phyloP scores from a whole-genome alignment of 805 yeast species.

The Suhomyces canberraensis region DNA sequence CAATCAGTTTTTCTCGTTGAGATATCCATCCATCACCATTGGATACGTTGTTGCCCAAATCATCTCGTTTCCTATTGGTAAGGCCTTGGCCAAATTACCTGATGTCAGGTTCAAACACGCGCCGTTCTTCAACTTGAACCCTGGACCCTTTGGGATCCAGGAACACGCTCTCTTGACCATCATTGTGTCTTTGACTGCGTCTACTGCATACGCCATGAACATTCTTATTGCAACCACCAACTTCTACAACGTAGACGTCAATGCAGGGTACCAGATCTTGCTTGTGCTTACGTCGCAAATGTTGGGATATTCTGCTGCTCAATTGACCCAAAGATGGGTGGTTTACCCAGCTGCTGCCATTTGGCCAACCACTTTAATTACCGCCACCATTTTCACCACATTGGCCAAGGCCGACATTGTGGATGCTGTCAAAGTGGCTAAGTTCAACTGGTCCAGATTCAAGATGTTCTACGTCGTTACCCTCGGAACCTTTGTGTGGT shows the following conservation, averaged over 20 bases:
- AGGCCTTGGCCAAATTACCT: conserved; percentile 14
- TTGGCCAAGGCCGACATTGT: conserved; percentile 11
- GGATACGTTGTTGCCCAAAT: conserved; percentile 24
- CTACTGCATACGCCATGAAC: conserved; percentile 22
- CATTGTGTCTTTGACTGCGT: conserved; percentile 18
- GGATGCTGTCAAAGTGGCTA: conserved; percentile 9
- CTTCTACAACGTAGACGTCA: conserved; percentile 11
- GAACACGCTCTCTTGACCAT: conserved; percentile 23
- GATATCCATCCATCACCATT: conserved; percentile 24
- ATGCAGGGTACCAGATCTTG: conserved; percentile 26
- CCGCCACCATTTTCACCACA: conserved; percentile 18
- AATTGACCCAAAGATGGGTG: conserved; percentile 27
- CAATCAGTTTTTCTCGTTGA: conserved; percentile 22
- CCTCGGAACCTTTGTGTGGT: conserved; percentile 20
- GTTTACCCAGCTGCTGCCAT: conserved; percentile 51
- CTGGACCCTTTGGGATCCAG: conserved; percentile 18
- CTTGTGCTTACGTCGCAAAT: conserved; percentile 22
- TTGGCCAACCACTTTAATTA: conserved; percentile 44
- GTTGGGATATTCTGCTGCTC: conserved; percentile 29
- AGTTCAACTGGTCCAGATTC: conserved; percentile 16
- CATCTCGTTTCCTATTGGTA: conserved; percentile 22
- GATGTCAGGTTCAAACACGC: conserved; percentile 8
- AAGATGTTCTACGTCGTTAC: conserved; percentile 16
- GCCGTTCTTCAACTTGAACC: conserved; percentile 19
- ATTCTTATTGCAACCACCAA: conserved; percentile 20